Percentiles rank a stretch among this genome's conserved stretches.
These are phyloP conservation scores for Nyssa sinensis DNA, from an alignment of 148 eudicot species.

Conservation along the genomic window DNA sequence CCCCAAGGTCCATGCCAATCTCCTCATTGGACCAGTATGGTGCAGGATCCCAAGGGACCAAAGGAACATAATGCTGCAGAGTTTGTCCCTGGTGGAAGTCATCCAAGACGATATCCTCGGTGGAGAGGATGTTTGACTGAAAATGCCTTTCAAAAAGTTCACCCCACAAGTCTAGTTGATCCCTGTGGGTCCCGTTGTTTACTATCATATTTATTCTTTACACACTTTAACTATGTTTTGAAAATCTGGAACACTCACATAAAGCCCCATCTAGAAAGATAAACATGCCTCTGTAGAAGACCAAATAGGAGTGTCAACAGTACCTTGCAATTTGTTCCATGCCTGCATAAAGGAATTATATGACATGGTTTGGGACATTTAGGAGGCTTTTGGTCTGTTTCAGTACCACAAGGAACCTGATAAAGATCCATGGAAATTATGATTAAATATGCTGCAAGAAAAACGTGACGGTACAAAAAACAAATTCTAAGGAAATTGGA, in stretches of 20 bases:
- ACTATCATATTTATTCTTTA: neutral
- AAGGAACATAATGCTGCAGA: too few relatives aligned
- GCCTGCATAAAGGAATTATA: conserved; percentile 75
- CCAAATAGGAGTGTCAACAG: conserved; percentile 7
- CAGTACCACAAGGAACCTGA: conserved; percentile 99
- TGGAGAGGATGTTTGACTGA: too few relatives aligned
- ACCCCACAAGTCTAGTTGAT: too few relatives aligned
- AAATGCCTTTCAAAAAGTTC: too few relatives aligned
- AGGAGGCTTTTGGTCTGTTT: conserved; percentile 88
- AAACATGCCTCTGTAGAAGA: neutral
- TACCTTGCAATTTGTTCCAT: conserved; percentile 67
- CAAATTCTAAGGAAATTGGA: neutral
- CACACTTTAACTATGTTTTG: neutral
- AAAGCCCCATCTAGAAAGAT: conserved; percentile 1
- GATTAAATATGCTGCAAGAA: neutral
- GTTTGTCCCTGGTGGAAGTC: too few relatives aligned
- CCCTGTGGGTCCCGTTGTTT: too few relatives aligned
- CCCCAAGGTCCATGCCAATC: too few relatives aligned
- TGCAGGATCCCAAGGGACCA: too few relatives aligned
- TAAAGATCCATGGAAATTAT: conserved; percentile 9
- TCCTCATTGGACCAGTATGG: too few relatives aligned
- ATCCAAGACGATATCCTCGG: too few relatives aligned
- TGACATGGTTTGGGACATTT: conserved; percentile 78
- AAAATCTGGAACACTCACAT: neutral
- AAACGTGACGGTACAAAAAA: neutral